Percentiles rank a stretch among this genome's conserved stretches.
Evolutionary conservation across 2,329 filamentous ascomycete genomes (phyloP).

Genomic region (Aureobasidium sp.): DNA sequence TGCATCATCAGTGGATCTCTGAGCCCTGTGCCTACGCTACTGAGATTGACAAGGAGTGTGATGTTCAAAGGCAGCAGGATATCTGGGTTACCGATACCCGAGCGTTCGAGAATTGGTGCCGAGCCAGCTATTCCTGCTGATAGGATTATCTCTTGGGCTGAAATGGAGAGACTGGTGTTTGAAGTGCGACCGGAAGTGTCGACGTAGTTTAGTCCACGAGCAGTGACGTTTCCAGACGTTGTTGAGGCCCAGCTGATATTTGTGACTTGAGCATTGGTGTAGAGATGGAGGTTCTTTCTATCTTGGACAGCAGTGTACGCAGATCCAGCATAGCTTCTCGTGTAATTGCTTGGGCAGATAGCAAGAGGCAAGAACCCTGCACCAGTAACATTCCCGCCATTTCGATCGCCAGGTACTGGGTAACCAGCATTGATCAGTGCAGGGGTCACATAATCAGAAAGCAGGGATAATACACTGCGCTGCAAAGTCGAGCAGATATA

Average conservation of each 20-base stretch:
- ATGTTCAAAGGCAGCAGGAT: slow-evolving; percentile 24
- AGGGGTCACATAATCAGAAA: background rate
- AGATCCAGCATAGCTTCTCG: background rate
- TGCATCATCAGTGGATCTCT: slow-evolving; percentile 30
- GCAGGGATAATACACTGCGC: background rate
- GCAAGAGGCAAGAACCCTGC: slow-evolving; percentile 4
- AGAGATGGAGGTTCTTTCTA: background rate
- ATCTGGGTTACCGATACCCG: slow-evolving; percentile 26
- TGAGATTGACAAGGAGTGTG: slow-evolving; percentile 22
- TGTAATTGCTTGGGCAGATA: slow-evolving; percentile 6
- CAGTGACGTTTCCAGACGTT: background rate
- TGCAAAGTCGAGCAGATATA: slow-evolving; percentile 6
- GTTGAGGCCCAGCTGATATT: background rate
- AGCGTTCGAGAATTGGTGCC: slow-evolving; percentile 27
- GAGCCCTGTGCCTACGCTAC: slow-evolving; percentile 29
- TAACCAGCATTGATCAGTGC: background rate
- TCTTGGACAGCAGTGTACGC: slow-evolving; percentile 1
- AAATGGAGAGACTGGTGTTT: slow-evolving; percentile 20
- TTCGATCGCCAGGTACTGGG: background rate
- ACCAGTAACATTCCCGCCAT: slow-evolving; percentile 1
- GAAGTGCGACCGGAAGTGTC: background rate
- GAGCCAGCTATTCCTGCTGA: slow-evolving; percentile 28
- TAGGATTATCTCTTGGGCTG: slow-evolving; percentile 27
- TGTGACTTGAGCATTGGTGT: background rate
- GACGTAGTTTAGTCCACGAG: background rate